Percentiles rank a stretch among this genome's conserved stretches.
These are phyloP conservation scores for Didymella pomorum DNA, from an alignment of 2,329 filamentous ascomycete genomes.

Conservation along the genomic window DNA sequence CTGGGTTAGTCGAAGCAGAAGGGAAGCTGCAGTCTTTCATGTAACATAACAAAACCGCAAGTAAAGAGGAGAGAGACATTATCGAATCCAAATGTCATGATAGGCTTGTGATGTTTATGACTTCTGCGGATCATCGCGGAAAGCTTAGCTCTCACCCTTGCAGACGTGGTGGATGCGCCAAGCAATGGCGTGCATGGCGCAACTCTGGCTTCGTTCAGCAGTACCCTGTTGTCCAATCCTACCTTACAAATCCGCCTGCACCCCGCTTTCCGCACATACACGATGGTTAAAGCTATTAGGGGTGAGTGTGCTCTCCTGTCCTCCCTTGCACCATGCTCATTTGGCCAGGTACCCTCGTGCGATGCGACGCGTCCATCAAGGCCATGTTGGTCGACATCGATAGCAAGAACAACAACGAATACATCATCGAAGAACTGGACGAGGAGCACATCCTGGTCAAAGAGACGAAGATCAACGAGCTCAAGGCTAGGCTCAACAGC, in stretches of 20 bases:
- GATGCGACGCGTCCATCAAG: slow-evolving; percentile 88
- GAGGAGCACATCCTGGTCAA: slow-evolving; percentile 79
- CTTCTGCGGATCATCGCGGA: slow-evolving; percentile 10
- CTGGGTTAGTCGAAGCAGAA: not conserved
- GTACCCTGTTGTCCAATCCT: slow-evolving; percentile 39
- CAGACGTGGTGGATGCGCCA: slow-evolving; percentile 20
- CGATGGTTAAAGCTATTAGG: slow-evolving; percentile 66
- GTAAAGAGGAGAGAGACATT: not conserved
- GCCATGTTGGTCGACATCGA: slow-evolving; percentile 84
- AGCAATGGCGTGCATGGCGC: slow-evolving; percentile 27
- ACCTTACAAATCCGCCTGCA: slow-evolving; percentile 5
- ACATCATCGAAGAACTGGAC: slow-evolving; percentile 81
- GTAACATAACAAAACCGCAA: not conserved
- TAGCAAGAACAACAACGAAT: slow-evolving; percentile 69
- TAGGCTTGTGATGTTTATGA: not conserved
- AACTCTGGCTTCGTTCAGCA: slow-evolving; percentile 11
- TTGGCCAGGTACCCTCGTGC: slow-evolving; percentile 71
- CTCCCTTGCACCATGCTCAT: slow-evolving; percentile 1
- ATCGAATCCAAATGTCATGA: not conserved
- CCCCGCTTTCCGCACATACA: slow-evolving; percentile 28
- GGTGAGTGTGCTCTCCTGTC: slow-evolving; percentile 48
- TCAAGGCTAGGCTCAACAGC: slow-evolving; percentile 74
- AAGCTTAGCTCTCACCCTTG: slow-evolving; percentile 14
- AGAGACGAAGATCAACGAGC: slow-evolving; percentile 71
- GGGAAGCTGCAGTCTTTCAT: not conserved